Percentiles rank a stretch among this genome's conserved stretches.
Conservation (phyloP, 176 grass and related monocot genomes). For the Alopecurus myosuroides region DNA sequence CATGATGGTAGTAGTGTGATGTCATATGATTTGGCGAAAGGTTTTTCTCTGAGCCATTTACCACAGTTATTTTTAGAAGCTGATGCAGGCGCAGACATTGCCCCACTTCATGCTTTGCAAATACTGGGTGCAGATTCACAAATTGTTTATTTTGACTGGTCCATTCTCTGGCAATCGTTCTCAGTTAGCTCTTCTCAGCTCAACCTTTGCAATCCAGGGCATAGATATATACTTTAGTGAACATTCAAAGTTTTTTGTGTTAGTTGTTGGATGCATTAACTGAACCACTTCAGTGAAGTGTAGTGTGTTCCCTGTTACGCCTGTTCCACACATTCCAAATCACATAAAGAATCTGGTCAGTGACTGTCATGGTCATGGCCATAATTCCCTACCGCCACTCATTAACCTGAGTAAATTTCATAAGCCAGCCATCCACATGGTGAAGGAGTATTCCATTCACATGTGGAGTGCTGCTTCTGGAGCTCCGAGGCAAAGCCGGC, state of each 20-base stretch:
- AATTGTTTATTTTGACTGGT: too few relatives aligned
- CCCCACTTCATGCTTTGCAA: too few relatives aligned
- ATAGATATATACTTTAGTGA: neutral
- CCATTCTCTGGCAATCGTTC: too few relatives aligned
- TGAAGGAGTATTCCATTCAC: neutral
- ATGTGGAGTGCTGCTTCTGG: neutral
- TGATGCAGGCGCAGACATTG: neutral
- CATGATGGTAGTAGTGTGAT: conserved; percentile 18
- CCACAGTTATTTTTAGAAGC: neutral
- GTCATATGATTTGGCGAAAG: conserved; percentile 1
- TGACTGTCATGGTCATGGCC: neutral
- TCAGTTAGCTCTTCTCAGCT: neutral
- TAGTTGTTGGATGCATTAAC: neutral
- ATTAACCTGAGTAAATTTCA: neutral
- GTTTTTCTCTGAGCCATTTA: conserved; percentile 25
- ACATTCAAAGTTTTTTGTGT: neutral
- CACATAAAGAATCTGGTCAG: neutral
- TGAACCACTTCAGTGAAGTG: neutral
- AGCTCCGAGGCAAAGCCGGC: neutral
- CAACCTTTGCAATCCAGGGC: neutral
- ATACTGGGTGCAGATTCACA: neutral
- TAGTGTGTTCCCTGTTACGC: neutral
- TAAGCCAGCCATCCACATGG: neutral
- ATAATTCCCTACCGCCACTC: neutral
- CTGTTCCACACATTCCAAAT: neutral